Conservation (phyloP, 176 grass and related monocot genomes). For the Carex littledalei region DNA sequence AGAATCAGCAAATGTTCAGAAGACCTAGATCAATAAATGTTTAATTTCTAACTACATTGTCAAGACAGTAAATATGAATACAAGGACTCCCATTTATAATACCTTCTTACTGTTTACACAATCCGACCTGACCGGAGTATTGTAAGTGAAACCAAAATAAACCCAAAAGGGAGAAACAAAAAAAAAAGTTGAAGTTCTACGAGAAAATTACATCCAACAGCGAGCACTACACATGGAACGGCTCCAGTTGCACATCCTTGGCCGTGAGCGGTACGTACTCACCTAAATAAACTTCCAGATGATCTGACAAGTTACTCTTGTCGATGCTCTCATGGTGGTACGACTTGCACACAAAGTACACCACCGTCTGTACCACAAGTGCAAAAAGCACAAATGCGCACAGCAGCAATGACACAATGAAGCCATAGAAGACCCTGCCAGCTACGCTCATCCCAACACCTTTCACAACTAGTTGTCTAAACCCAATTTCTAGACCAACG, state of each 20-base stretch:
- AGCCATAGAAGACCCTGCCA: constrained; percentile 1
- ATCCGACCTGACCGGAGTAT: background rate
- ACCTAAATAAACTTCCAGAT: constrained; percentile 81
- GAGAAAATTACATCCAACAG: background rate
- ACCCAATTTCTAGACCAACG: constrained; percentile 42
- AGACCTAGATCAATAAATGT: background rate
- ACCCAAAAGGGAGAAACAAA: background rate
- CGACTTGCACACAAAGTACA: constrained; percentile 91
- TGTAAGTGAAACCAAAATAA: constrained; percentile 14
- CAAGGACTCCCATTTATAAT: background rate
- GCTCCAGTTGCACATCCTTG: constrained; percentile 77
- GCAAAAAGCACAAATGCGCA: constrained; percentile 63
- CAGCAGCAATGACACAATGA: constrained; percentile 37
- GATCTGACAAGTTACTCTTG: constrained; percentile 70
- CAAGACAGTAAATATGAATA: background rate
- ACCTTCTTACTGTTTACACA: background rate
- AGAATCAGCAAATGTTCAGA: background rate
- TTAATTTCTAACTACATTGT: constrained; percentile 21
- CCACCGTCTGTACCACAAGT: constrained; percentile 67
- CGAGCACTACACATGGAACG: constrained; percentile 38
- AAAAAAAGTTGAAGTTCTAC: background rate
- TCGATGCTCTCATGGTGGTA: constrained; percentile 95
- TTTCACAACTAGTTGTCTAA: constrained; percentile 42
- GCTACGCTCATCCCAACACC: background rate
- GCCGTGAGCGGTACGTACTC: constrained; percentile 84